These are phyloP conservation scores for Salisapilia sapeloensis DNA, from an alignment of 352 stramenopile genomes.

Conservation along the genomic window DNA sequence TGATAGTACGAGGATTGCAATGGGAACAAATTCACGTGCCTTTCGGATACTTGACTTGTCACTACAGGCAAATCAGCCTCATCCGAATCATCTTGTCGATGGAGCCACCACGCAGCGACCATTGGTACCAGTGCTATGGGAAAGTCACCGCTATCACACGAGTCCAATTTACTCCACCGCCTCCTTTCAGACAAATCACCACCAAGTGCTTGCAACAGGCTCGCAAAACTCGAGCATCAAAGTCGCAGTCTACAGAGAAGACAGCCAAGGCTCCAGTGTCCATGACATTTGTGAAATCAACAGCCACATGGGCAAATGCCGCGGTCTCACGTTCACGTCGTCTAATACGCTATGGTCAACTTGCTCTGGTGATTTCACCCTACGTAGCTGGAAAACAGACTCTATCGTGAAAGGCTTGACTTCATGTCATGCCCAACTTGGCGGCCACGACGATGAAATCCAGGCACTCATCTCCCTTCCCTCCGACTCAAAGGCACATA, in stretches of 20 bases:
- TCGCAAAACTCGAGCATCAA: constrained; percentile 41
- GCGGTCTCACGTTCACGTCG: constrained; percentile 24
- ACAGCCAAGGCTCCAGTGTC: neutral
- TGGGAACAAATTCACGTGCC: constrained; percentile 44
- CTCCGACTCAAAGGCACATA: constrained; percentile 4
- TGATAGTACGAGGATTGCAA: constrained; percentile 18
- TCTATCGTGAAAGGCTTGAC: constrained; percentile 3
- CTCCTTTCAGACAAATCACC: constrained; percentile 9
- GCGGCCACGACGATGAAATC: constrained; percentile 52
- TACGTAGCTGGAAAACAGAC: constrained; percentile 36
- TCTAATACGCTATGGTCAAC: constrained; percentile 16
- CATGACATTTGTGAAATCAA: constrained; percentile 6
- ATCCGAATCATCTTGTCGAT: too few relatives aligned
- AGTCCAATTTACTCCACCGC: constrained; percentile 33
- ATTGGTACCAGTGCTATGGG: constrained; percentile 25
- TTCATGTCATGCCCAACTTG: constrained; percentile 14
- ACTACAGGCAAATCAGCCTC: constrained; percentile 3
- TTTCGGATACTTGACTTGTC: constrained; percentile 31
- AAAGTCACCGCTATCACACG: constrained; percentile 43
- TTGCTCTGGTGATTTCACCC: constrained; percentile 17
- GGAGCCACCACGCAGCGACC: constrained; percentile 11
- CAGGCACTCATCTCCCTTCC: constrained; percentile 25
- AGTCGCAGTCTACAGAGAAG: constrained; percentile 10
- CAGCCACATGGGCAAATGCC: constrained; percentile 21
- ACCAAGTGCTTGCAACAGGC: constrained; percentile 26